Evolutionary conservation across 768 basidiomycete genomes (phyloP).

Genomic region (Russula sp.): DNA sequence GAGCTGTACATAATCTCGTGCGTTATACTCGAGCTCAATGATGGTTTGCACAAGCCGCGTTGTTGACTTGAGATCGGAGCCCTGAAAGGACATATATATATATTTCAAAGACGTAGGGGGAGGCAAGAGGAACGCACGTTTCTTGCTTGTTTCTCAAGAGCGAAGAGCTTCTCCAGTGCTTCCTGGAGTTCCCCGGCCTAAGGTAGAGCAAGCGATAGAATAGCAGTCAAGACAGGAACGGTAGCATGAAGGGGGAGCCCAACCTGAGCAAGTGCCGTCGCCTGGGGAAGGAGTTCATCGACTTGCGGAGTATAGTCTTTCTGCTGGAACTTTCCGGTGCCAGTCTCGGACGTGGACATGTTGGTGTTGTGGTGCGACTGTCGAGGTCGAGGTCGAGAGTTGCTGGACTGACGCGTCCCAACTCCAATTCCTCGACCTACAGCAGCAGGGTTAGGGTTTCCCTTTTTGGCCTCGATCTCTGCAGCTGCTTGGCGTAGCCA

Average conservation of each 20-base stretch:
- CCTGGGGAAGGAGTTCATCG: constrained; percentile 62
- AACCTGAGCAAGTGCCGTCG: constrained; percentile 65
- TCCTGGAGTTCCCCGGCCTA: constrained; percentile 80
- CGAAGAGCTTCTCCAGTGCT: constrained; percentile 81
- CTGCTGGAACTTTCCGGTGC: constrained; percentile 64
- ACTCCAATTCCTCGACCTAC: background rate
- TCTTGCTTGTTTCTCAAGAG: constrained; percentile 91
- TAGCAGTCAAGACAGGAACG: background rate
- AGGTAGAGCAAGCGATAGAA: background rate
- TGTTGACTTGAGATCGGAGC: constrained; percentile 90
- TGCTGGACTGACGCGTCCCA: constrained; percentile 33
- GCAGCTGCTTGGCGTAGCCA: constrained; percentile 1
- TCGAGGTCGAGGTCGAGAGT: background rate
- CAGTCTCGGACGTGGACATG: constrained; percentile 53
- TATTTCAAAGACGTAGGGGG: constrained; percentile 5
- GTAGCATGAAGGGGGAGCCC: constrained; percentile 19
- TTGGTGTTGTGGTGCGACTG: constrained; percentile 18
- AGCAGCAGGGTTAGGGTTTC: constrained; percentile 19
- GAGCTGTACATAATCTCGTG: constrained; percentile 58
- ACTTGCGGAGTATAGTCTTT: constrained; percentile 85
- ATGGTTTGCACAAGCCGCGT: constrained; percentile 74
- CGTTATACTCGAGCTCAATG: constrained; percentile 63
- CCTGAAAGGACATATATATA: constrained; percentile 39
- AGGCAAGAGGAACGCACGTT: constrained; percentile 50
- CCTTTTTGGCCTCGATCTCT: constrained; percentile 13